Percentiles rank a stretch among this genome's conserved stretches.
Evolutionary conservation across 306 rosid species (phyloP).

Genomic region (Elaeagnus macrophylla): DNA sequence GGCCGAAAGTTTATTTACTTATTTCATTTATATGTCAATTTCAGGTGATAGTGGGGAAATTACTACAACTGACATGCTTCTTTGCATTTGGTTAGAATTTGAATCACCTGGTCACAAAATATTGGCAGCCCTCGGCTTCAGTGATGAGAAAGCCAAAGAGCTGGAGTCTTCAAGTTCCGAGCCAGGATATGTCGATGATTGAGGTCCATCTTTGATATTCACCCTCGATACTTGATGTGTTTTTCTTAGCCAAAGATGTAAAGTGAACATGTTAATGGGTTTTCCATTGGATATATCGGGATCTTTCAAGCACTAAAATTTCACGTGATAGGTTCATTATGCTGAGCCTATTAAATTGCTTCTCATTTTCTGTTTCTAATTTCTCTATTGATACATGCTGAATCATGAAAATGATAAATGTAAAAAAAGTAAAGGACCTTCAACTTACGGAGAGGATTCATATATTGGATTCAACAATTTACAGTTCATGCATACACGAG

Average conservation of each 20-base stretch:
- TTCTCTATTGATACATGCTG: no score
- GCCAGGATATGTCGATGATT: constrained; percentile 38
- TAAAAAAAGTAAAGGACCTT: no score
- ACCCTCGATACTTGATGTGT: constrained; percentile 12
- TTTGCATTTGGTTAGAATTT: constrained; percentile 59
- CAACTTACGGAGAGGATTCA: no score
- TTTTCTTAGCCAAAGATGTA: constrained; percentile 21
- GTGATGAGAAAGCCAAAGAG: constrained; percentile 52
- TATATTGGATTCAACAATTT: no score
- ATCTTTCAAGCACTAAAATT: no score
- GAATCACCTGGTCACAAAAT: constrained; percentile 53
- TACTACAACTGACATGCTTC: constrained; percentile 44
- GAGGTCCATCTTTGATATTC: constrained; percentile 13
- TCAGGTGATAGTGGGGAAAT: constrained; percentile 49
- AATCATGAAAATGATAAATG: no score
- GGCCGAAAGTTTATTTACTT: neutral
- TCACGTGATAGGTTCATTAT: no score
- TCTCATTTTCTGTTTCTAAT: no score
- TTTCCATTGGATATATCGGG: neutral
- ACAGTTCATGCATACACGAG: no score
- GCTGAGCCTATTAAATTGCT: no score
- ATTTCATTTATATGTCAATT: constrained; percentile 2
- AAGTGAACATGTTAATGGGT: constrained; percentile 12
- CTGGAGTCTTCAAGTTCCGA: constrained; percentile 44
- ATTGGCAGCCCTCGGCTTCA: constrained; percentile 47